These are phyloP conservation scores for Bolboschoenoplectus hybrid DNA, from an alignment of 202 grass and related monocot genomes.

Conservation along the genomic window DNA sequence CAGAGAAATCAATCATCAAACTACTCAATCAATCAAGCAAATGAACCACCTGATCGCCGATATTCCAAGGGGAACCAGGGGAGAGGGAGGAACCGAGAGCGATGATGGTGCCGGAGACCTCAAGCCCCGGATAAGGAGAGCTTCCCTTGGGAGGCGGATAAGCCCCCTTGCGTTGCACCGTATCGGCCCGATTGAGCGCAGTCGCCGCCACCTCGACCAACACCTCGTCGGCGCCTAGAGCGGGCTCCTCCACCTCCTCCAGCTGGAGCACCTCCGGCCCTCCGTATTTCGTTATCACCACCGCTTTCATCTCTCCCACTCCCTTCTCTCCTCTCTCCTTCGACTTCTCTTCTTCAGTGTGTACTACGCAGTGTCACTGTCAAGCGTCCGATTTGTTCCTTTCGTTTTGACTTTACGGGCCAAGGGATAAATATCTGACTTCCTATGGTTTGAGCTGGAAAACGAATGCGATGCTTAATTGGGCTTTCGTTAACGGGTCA, in stretches of 20 bases:
- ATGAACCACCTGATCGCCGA: constrained; percentile 60
- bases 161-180: constrained; percentile 61
- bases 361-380: not conserved
- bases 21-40: not conserved
- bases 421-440: not conserved
- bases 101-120: constrained; percentile 83
- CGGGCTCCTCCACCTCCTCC: constrained; percentile 60
- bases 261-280: constrained; percentile 63
- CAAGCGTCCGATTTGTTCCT: not conserved
- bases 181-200: constrained; percentile 77
- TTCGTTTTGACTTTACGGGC: not conserved
- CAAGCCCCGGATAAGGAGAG: constrained; percentile 70
- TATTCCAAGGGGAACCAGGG: constrained; percentile 47
- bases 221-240: constrained; percentile 60
- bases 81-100: constrained; percentile 51
- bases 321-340: not conserved
- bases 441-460: not conserved
- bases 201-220: constrained; percentile 68
- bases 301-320: constrained; percentile 57
- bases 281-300: constrained; percentile 62
- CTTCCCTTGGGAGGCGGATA: constrained; percentile 58
- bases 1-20: not conserved
- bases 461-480: not conserved
- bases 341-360: not conserved
- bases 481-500: not conserved